phyloP scores from a whole-genome alignment of 2,329 filamentous ascomycete genomes.

The Fusarium sp. region DNA sequence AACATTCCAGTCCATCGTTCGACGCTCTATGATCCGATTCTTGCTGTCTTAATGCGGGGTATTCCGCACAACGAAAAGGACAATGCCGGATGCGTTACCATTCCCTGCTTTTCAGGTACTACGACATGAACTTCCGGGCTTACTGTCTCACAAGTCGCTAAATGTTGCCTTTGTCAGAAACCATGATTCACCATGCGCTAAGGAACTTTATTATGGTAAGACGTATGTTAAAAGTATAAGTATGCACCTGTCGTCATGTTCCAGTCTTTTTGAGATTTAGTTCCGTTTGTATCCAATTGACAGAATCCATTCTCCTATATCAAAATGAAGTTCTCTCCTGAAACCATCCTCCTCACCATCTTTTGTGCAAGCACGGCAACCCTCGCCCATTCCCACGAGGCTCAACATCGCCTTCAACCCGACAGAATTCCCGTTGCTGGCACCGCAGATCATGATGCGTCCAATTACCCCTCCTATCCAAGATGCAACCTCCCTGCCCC shows the following conservation, averaged over 20 bases:
- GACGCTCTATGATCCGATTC: not conserved
- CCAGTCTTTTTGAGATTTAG: not conserved
- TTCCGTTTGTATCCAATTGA: not conserved
- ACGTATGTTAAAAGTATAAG: no score
- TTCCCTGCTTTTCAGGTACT: not conserved
- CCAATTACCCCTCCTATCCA: not conserved
- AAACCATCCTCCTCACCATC: not conserved
- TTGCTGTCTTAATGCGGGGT: not conserved
- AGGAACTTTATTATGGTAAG: no score
- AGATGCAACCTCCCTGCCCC: conserved; percentile 45
- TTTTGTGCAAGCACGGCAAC: not conserved
- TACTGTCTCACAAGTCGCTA: not conserved
- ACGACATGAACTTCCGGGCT: not conserved
- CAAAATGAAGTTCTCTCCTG: not conserved
- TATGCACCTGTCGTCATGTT: not conserved
- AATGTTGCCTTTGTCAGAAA: not conserved
- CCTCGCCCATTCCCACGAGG: not conserved
- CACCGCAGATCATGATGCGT: not conserved
- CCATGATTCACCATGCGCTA: not conserved
- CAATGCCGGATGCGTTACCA: not conserved
- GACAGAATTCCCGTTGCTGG: not conserved
- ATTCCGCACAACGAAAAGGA: not conserved
- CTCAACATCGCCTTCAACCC: not conserved
- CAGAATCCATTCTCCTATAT: not conserved
- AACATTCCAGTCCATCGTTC: not conserved